Base-by-base conservation (phyloP, 2,329 filamentous ascomycete genomes). In the Dactylellina leptospora region DNA sequence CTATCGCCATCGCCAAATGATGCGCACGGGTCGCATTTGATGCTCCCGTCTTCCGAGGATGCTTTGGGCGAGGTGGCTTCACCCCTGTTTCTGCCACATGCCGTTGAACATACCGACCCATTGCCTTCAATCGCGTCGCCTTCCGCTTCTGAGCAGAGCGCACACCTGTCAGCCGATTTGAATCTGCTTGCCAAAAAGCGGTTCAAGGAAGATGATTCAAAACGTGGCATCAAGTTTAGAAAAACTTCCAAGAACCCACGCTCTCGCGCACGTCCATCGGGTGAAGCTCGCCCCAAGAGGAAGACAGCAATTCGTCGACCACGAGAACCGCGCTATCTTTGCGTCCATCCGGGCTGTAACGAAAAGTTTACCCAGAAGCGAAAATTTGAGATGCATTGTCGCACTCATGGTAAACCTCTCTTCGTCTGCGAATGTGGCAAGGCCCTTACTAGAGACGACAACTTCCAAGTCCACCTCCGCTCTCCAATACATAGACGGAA, bases 341-440 rank as follows among this genome's bases (percentile, higher is more conserved):
- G 63, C 16, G 25, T n/a, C 23, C 45, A 23, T n/a, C 23, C 45
- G 18, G n/a, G 5, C 8, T 72, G 68, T 10, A 22, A 13, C 4
- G 16, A 36, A 11, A 9, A 20, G 20, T 72, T 63, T 30, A 72
- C 68, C 1, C 38, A 51, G n/a, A 16, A 54, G 20, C 27, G 68
- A 1, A 16, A 47, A 1, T 60, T 72, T 3, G 45, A 72, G 23
- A 27, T 60, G 25, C 68, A 72, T 22, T 59, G 59, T 38, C 50
- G 54, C 28, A 28, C 38, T 8, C 68, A 72, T 27, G 58, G 48
- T 13, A 59, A 47, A 16, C 59, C 59, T 0, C 20, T 72, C 5
- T 64, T 54, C 18, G 13, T 3, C 4, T 72, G 68, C 30, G 42
- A 72, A n/a, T 72, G 53, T 20, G 9, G 16, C 4, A 25, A 40